Base-by-base conservation (phyloP, 768 basidiomycete genomes). In the Postia placenta region DNA sequence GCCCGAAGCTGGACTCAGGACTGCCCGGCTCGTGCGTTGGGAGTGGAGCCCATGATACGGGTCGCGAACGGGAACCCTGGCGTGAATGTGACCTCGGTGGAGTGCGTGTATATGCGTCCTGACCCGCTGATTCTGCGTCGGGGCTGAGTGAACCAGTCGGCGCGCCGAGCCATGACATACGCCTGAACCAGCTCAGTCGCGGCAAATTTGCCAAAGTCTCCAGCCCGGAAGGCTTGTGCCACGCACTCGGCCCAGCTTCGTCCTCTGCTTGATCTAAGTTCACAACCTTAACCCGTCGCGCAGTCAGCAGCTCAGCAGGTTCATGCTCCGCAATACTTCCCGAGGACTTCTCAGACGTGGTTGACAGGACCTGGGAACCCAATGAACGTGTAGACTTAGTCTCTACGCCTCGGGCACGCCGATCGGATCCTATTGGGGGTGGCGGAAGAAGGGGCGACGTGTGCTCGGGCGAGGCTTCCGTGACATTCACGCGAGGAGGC, bases 151-250 rank as follows among this genome's bases (percentile, higher is more conserved):
- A 54, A 37, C 39, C 51, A 1, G 43, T 22, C 4, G 45, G 45
- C 9, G 55, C 23, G 23, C 55, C 55, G 6, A 54, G 48, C 46
- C 50, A 55, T 0, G 62, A 61, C 57, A 64, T 58, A 43, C 66
- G 60, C 53, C 67, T 74, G 62, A 87, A 82, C 83, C 84, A 85
- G 54, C 80, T 83, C 51, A 73, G 52, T 28, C 81, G 71, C 12
- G 72, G 67, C 15, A 83, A 55, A 47, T 68, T 70, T 2, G 74
- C 72, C 2, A 64, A 48, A 5, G 74, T 74, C 23, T 74, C 64
- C 3, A 83, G 63, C 1, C 80, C 77, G 2, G 81, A 65, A 42
- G 25, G 58, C 55, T 44, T 11, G 36, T 36, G 19, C 28, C 42
- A 17, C 7, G 33, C 20, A 36, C 49, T 57, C 14, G 45, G 28